These are phyloP conservation scores for Dacryopinax primogenitus DNA, from an alignment of 768 basidiomycete species.

Conservation along the genomic window DNA sequence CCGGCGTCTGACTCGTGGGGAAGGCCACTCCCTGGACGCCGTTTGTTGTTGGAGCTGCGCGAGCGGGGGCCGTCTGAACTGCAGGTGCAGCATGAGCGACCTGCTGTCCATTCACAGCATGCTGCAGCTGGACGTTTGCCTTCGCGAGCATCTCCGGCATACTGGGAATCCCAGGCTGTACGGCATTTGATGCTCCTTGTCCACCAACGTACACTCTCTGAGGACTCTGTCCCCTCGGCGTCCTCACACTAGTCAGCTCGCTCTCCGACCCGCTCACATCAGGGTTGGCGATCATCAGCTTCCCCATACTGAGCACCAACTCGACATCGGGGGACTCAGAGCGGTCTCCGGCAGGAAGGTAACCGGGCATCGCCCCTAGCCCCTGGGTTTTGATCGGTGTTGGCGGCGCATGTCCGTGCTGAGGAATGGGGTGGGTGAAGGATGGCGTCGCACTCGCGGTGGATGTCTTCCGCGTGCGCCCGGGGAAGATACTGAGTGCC, in stretches of 20 bases:
- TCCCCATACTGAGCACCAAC: constrained; percentile 8
- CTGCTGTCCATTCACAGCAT: background rate
- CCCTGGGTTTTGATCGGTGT: constrained; percentile 1
- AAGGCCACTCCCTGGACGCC: background rate
- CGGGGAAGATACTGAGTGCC: constrained; percentile 24
- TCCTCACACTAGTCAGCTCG: background rate
- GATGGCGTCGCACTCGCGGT: background rate
- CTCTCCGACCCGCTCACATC: constrained; percentile 10
- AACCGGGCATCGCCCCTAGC: background rate
- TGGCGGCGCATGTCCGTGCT: background rate
- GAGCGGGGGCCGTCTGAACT: background rate
- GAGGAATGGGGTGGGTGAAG: background rate
- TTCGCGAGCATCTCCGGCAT: background rate
- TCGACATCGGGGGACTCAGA: constrained; percentile 9
- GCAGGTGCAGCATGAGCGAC: background rate
- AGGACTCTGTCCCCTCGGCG: background rate
- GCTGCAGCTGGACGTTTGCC: background rate
- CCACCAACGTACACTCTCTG: background rate
- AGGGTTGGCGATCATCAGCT: constrained; percentile 11
- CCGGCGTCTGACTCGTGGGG: background rate
- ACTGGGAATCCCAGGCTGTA: background rate
- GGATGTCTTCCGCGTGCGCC: constrained; percentile 22
- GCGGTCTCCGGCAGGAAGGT: background rate
- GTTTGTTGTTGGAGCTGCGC: background rate
- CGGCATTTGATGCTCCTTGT: background rate